These are phyloP conservation scores for Grigorovia humatica DNA, from an alignment of 805 yeast species.

Conservation along the genomic window DNA sequence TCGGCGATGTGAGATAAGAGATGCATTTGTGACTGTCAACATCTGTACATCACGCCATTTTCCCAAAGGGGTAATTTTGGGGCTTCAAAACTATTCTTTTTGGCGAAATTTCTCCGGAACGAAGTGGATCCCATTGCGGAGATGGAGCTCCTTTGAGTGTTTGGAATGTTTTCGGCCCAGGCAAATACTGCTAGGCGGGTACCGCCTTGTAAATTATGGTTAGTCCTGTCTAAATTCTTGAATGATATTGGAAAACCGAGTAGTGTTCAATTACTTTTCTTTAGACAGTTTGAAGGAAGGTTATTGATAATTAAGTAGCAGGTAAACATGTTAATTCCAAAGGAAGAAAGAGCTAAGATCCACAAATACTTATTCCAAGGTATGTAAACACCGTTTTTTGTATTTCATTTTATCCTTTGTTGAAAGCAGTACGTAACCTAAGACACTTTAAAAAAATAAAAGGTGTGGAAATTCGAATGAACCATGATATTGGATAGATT, in stretches of 20 bases:
- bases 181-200: neutral
- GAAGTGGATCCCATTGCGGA: no score
- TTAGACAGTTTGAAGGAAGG: neutral
- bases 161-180: neutral
- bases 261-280: neutral
- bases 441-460: no score
- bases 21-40: neutral
- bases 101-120: no score
- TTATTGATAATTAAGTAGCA: constrained; percentile 11
- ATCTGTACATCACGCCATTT: neutral
- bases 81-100: no score
- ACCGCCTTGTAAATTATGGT: neutral
- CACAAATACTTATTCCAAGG: constrained; percentile 98
- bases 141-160: no score
- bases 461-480: no score
- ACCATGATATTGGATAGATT: no score
- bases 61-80: neutral
- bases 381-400: constrained; percentile 36
- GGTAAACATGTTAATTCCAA: constrained; percentile 92
- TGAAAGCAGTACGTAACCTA: no score
- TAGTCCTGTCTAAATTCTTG: neutral
- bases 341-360: constrained; percentile 98
- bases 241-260: neutral
- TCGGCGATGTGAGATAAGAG: neutral
- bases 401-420: no score